phyloP scores from a whole-genome alignment of 2,329 filamentous ascomycete species.

The Xylariaceae sp. region DNA sequence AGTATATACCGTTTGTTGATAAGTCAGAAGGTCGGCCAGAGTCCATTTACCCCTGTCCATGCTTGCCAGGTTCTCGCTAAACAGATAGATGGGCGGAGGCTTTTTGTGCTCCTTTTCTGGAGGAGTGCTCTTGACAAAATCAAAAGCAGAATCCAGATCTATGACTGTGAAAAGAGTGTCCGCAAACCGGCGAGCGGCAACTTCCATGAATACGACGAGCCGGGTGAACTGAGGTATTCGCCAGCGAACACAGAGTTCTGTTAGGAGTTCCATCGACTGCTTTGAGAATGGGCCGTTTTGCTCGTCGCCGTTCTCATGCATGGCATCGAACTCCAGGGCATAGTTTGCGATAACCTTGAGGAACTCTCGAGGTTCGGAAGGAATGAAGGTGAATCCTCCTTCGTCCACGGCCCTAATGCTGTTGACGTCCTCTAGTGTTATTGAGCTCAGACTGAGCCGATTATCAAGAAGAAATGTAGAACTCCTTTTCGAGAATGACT shows the following conservation, averaged over 20 bases:
- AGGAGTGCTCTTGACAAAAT: slow-evolving; percentile 68
- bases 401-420: slow-evolving; percentile 54
- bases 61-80: slow-evolving; percentile 46
- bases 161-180: slow-evolving; percentile 77
- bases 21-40: slow-evolving; percentile 60
- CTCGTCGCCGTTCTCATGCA: slow-evolving; percentile 49
- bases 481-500: slow-evolving; percentile 43
- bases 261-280: slow-evolving; percentile 74
- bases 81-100: slow-evolving; percentile 50
- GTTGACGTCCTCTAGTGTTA: slow-evolving; percentile 55
- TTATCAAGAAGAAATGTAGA: slow-evolving; percentile 53
- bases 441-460: slow-evolving; percentile 59
- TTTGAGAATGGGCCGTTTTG: slow-evolving; percentile 60
- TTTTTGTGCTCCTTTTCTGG: slow-evolving; percentile 55
- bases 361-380: slow-evolving; percentile 72
- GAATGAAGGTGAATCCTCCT: slow-evolving; percentile 81
- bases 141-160: slow-evolving; percentile 77
- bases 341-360: slow-evolving; percentile 79
- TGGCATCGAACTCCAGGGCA: slow-evolving; percentile 61
- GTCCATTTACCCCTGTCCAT: slow-evolving; percentile 62
- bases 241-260: slow-evolving; percentile 83
- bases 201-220: slow-evolving; percentile 76
- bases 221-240: slow-evolving; percentile 78
- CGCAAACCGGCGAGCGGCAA: slow-evolving; percentile 76
- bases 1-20: slow-evolving; percentile 67